Percentiles rank a stretch among this genome's conserved stretches.
phyloP scores from a whole-genome alignment of 108 stramenopile species.

The Cyclotella cryptica region DNA sequence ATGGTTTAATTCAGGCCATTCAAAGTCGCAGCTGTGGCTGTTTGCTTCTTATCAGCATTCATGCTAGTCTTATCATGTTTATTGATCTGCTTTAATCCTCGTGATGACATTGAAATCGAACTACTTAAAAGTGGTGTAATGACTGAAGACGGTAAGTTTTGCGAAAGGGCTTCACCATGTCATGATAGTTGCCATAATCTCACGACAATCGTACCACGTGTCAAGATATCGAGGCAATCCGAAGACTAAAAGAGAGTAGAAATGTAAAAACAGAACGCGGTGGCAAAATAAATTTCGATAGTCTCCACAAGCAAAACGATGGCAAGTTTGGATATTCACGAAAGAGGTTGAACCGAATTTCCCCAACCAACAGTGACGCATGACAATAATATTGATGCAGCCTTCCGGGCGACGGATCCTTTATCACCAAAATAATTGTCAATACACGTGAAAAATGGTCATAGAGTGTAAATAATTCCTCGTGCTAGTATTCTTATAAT shows the following conservation, averaged over 20 bases:
- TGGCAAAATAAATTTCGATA: slow-evolving; percentile 1
- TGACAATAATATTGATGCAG: not conserved
- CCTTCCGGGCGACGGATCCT: no score
- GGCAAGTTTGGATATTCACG: not conserved
- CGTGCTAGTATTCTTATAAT: no score
- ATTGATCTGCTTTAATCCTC: slow-evolving; percentile 52
- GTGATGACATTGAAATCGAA: slow-evolving; percentile 56
- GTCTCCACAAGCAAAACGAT: slow-evolving; percentile 13
- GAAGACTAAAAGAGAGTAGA: slow-evolving; percentile 22
- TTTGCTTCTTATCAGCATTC: slow-evolving; percentile 25
- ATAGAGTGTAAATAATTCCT: no score
- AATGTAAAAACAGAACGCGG: slow-evolving; percentile 13
- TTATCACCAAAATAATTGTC: no score
- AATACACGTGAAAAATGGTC: no score
- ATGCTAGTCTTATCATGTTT: slow-evolving; percentile 52
- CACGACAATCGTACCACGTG: no score
- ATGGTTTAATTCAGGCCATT: slow-evolving; percentile 8
- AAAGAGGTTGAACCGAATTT: slow-evolving; percentile 22
- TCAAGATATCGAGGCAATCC: slow-evolving; percentile 37
- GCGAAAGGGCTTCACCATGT: no score
- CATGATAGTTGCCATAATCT: no score
- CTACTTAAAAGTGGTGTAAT: slow-evolving; percentile 45
- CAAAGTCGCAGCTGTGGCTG: slow-evolving; percentile 17
- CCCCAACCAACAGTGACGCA: slow-evolving; percentile 21
- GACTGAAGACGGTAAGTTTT: slow-evolving; percentile 14